phyloP scores from a whole-genome alignment of 164 flowering plant genomes.

The Platanus orientalis region DNA sequence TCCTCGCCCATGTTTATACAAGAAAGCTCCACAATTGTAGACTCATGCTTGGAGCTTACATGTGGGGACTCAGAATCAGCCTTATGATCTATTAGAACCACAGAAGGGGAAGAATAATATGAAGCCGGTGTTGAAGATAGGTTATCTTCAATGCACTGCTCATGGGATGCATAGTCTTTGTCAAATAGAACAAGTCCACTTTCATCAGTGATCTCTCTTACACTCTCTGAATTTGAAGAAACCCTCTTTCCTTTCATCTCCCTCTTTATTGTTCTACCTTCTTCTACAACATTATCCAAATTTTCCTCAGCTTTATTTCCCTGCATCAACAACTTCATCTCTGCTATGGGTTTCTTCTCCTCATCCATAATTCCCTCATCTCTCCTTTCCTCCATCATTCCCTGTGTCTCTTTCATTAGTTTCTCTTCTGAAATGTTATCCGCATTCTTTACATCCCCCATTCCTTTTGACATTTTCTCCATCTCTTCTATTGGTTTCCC shows the following conservation, averaged over 20 bases:
- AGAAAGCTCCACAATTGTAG: slow-evolving; percentile 9
- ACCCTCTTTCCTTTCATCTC: not conserved
- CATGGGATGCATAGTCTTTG: slow-evolving; percentile 7
- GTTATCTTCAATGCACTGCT: too few relatives aligned
- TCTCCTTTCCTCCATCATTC: not conserved
- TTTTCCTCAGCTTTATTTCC: slow-evolving; percentile 15
- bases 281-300: not conserved
- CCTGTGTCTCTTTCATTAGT: not conserved
- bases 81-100: too few relatives aligned
- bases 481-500: slow-evolving; percentile 3
- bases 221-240: slow-evolving; percentile 12
- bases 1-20: not conserved
- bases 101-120: too few relatives aligned
- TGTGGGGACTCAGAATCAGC: not conserved
- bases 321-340: slow-evolving; percentile 8
- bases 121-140: too few relatives aligned
- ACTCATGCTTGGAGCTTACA: slow-evolving; percentile 2
- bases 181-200: slow-evolving; percentile 19
- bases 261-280: not conserved
- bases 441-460: not conserved
- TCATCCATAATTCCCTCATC: not conserved
- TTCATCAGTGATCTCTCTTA: slow-evolving; percentile 24
- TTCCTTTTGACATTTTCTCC: not conserved
- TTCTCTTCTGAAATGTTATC: slow-evolving; percentile 2
- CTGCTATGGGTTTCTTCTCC: not conserved